Base-by-base conservation (phyloP, 1,284 basidiomycete genomes). In the Singerocomus inundabilis region DNA sequence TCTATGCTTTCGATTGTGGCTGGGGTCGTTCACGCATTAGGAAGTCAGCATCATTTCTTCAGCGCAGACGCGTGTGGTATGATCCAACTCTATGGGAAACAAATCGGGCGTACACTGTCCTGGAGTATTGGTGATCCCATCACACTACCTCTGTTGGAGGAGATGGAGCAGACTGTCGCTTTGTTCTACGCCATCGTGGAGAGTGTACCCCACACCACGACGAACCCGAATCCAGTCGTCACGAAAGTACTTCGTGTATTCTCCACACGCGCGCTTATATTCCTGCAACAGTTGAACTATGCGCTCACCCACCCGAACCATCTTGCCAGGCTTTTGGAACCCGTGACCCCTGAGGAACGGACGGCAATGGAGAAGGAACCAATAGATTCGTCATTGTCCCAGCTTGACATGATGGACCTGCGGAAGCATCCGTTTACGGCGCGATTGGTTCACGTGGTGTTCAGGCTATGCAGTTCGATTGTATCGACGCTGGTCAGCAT, bases 291-390 rank as follows among this genome's bases (percentile, higher is more conserved):
- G 53, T 70, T 96, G 49, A 93, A 93, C 63, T 93, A 94, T 59
- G 89, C 92, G 0, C 76, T 96, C 46, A 88, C 91, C 1, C 94
- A 97, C 70, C 93, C 95, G 7, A 88, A 93, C 59, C 87, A 92
- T 57, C 79, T 97, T 18, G 81, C 85, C 0, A 85, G 84, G 50
- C 73, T 93, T 34, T 75, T 96, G 53, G 91, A 94, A 53, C 86
- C 91, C 3, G 74, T 88, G n/a, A 86, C 86, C 0, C 66, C 77
- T 3, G 88, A 88, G n/a, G 92, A 95, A 56, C 77, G 84, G 34
- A 64, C 70, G 0, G 76, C 78, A 54, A 71, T 85, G 39, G 91
- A 92, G 64, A 80, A 82, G 49, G 83, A 83, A 37, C 63, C 70
- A 6, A 54, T 61, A 53, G 38, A 61, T n/a, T 54, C 68, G 4